Conservation (phyloP, 768 basidiomycete genomes). For the Dacryopinax spathularia region DNA sequence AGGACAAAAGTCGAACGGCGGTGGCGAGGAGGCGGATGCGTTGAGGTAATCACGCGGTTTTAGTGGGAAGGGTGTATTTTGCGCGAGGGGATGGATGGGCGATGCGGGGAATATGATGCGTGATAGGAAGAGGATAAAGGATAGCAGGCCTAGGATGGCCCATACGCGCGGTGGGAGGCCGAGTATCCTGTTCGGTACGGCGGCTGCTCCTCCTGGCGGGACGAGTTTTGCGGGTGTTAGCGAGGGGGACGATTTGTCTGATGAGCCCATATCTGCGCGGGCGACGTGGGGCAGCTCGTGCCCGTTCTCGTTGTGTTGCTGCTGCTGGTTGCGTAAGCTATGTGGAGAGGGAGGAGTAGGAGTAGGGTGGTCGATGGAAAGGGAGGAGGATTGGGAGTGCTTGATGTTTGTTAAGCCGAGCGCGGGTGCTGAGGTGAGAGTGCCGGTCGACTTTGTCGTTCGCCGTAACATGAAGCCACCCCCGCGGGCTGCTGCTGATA, state of each 20-base stretch:
- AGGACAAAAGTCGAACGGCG: constrained; percentile 87
- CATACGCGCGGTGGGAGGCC: background rate
- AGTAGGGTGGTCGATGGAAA: no score
- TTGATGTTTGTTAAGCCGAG: background rate
- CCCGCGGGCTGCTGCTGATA: no score
- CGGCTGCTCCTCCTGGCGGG: no score
- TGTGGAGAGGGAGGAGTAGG: background rate
- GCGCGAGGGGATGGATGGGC: background rate
- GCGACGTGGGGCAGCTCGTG: background rate
- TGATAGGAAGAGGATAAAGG: background rate
- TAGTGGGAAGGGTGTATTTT: constrained; percentile 10
- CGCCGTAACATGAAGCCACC: no score
- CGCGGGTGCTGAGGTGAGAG: no score
- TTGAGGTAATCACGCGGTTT: constrained; percentile 74
- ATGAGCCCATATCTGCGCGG: no score
- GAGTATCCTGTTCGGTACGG: background rate
- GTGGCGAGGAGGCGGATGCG: constrained; percentile 32
- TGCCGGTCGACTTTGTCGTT: no score
- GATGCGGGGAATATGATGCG: background rate
- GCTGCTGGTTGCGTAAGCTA: background rate
- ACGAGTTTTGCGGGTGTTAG: no score
- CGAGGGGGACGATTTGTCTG: no score
- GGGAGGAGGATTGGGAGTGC: background rate
- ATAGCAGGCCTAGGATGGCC: background rate
- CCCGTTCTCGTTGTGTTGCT: background rate